Conservation (phyloP, 1,284 basidiomycete species). For the Trametes versicolor region DNA sequence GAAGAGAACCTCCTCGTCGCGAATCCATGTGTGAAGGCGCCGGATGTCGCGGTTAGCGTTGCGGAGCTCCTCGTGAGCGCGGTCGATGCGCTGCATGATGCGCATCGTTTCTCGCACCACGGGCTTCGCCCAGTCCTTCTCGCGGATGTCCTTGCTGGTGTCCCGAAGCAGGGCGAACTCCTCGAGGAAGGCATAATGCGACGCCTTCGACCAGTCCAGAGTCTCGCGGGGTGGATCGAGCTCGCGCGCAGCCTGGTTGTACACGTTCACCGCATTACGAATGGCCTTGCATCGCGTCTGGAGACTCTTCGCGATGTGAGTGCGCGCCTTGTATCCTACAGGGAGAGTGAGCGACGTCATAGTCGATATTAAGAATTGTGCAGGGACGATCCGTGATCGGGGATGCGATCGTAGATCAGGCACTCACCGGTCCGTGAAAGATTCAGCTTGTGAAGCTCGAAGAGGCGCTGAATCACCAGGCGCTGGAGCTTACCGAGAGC, state of each 20-base stretch:
- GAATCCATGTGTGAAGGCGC: slow-evolving; percentile 37
- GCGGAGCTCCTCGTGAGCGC: slow-evolving; percentile 47
- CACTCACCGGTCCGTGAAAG: slow-evolving; percentile 38
- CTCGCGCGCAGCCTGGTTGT: slow-evolving; percentile 39
- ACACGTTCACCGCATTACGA: slow-evolving; percentile 36
- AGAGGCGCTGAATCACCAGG: slow-evolving; percentile 42
- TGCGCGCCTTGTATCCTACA: slow-evolving; percentile 30
- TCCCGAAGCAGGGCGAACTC: slow-evolving; percentile 49
- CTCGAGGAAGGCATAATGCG: slow-evolving; percentile 45
- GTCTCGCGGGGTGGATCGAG: slow-evolving; percentile 39
- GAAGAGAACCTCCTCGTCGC: slow-evolving; percentile 35
- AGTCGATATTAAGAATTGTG: too few species aligned
- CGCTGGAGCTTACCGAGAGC: slow-evolving; percentile 42
- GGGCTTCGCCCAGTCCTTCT: slow-evolving; percentile 43
- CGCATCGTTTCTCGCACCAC: slow-evolving; percentile 41
- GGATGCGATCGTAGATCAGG: background rate
- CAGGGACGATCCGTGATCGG: background rate
- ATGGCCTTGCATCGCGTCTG: slow-evolving; percentile 38
- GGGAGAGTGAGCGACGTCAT: background rate
- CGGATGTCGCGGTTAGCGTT: slow-evolving; percentile 44
- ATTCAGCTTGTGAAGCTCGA: slow-evolving; percentile 45
- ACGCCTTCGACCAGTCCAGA: slow-evolving; percentile 44
- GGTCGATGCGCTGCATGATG: slow-evolving; percentile 39
- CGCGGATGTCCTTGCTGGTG: slow-evolving; percentile 40
- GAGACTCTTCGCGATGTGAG: slow-evolving; percentile 41